Evolutionary conservation across 2,329 filamentous ascomycete genomes (phyloP).

Genomic region (Claviceps capensis): DNA sequence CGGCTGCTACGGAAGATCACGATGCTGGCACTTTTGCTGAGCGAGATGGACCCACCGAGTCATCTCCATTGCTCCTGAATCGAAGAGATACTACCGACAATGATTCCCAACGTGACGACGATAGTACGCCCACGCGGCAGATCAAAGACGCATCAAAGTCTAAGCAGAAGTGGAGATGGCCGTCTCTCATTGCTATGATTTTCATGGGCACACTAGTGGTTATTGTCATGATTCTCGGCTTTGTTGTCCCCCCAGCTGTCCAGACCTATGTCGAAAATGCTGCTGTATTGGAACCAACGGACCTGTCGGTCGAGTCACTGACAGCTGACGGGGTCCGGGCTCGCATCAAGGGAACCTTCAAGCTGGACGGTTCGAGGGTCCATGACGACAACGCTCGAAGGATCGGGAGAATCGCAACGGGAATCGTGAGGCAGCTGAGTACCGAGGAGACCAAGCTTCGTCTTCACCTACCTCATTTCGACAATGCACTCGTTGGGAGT

Average conservation of each 20-base stretch:
- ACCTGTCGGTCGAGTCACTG: slow-evolving; percentile 73
- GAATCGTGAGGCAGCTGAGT: slow-evolving; percentile 64
- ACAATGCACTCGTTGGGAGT: slow-evolving; percentile 61
- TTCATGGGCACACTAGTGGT: slow-evolving; percentile 50
- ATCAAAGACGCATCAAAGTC: slow-evolving; percentile 13
- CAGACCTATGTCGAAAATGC: slow-evolving; percentile 80
- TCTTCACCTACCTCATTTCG: slow-evolving; percentile 74
- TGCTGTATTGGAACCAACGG: slow-evolving; percentile 67
- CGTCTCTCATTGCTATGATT: slow-evolving; percentile 60
- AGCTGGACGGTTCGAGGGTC: slow-evolving; percentile 66
- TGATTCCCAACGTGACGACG: slow-evolving; percentile 15
- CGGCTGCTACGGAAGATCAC: slow-evolving; percentile 14
- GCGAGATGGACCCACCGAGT: slow-evolving; percentile 21
- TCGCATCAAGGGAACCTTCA: slow-evolving; percentile 69
- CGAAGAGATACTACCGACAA: slow-evolving; percentile 11
- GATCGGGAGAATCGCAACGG: slow-evolving; percentile 66
- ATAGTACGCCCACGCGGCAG: slow-evolving; percentile 12
- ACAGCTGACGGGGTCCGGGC: slow-evolving; percentile 65
- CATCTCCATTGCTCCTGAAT: slow-evolving; percentile 37
- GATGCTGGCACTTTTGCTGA: slow-evolving; percentile 9
- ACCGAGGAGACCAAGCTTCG: slow-evolving; percentile 58
- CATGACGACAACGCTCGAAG: slow-evolving; percentile 55
- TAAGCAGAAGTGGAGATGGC: slow-evolving; percentile 41
- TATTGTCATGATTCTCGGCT: slow-evolving; percentile 61
- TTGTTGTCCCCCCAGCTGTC: slow-evolving; percentile 66